Evolutionary conservation across 2,329 filamentous ascomycete genomes (phyloP).

Genomic region (Penicillium sp.): DNA sequence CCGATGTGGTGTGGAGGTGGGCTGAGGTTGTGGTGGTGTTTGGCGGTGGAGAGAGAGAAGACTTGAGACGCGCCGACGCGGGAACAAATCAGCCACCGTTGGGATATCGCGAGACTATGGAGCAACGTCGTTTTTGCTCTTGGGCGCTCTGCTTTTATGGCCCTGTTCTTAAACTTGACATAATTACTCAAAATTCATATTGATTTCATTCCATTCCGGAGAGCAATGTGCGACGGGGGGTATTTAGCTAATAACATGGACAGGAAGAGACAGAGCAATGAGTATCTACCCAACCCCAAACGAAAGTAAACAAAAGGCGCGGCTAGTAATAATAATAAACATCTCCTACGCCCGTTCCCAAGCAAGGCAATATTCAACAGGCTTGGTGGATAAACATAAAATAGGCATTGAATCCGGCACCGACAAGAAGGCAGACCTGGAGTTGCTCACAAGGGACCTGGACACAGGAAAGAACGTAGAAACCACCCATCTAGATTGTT

Average conservation of each 20-base stretch:
- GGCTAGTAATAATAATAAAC: background rate
- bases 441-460: background rate
- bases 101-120: background rate
- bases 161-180: background rate
- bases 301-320: constrained; percentile 3
- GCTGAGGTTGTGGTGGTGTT: constrained; percentile 23
- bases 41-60: constrained; percentile 34
- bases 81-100: constrained; percentile 22
- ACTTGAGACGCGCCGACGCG: constrained; percentile 36
- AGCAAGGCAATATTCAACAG: background rate
- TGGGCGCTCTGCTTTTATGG: too few species aligned
- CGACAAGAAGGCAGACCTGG: background rate
- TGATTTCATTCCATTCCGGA: background rate
- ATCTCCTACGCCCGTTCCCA: background rate
- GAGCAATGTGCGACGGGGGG: background rate
- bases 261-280: background rate
- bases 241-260: constrained; percentile 5
- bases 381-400: background rate
- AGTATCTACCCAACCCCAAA: constrained; percentile 8
- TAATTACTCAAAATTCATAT: background rate
- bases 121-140: too few species aligned
- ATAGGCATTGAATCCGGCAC: background rate
- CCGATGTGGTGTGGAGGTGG: constrained; percentile 18
- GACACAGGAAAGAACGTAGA: background rate
- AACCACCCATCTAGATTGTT: background rate